Percentiles rank a stretch among this genome's conserved stretches.
Conservation (phyloP, 2,329 filamentous ascomycete genomes). For the Coniella vitis region DNA sequence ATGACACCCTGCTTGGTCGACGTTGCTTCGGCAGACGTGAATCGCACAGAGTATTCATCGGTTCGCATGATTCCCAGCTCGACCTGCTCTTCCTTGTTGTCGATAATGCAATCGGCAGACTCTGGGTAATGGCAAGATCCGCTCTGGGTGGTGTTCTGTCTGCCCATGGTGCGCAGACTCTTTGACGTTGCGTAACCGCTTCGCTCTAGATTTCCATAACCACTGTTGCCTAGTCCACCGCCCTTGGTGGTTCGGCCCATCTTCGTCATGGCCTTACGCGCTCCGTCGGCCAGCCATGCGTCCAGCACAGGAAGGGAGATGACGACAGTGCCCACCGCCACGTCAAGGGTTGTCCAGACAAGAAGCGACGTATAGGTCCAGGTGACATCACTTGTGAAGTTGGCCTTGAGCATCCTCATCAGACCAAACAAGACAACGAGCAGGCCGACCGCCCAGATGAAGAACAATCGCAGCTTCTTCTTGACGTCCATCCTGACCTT, state of each 20-base stretch:
- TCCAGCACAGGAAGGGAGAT: conserved; percentile 29
- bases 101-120: not conserved
- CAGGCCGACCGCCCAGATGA: conserved; percentile 27
- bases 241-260: not conserved
- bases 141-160: not conserved
- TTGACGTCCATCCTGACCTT: conserved; percentile 24
- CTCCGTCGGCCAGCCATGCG: conserved; percentile 14
- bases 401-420: conserved; percentile 22
- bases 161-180: not conserved
- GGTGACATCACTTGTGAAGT: conserved; percentile 17
- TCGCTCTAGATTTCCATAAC: conserved; percentile 6
- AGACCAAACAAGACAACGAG: conserved; percentile 26
- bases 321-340: conserved; percentile 25
- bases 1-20: not conserved
- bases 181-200: not conserved
- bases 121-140: not conserved
- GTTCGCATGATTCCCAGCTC: conserved; percentile 5
- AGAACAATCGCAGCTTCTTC: conserved; percentile 26
- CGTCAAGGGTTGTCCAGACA: conserved; percentile 26
- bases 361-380: conserved; percentile 24
- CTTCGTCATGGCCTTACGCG: conserved; percentile 6
- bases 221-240: conserved; percentile 1
- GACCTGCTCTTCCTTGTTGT: not conserved
- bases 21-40: not conserved
- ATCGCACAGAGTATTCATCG: conserved; percentile 6